phyloP scores from a whole-genome alignment of 176 grass and related monocot species.

The Zizania latifolia region DNA sequence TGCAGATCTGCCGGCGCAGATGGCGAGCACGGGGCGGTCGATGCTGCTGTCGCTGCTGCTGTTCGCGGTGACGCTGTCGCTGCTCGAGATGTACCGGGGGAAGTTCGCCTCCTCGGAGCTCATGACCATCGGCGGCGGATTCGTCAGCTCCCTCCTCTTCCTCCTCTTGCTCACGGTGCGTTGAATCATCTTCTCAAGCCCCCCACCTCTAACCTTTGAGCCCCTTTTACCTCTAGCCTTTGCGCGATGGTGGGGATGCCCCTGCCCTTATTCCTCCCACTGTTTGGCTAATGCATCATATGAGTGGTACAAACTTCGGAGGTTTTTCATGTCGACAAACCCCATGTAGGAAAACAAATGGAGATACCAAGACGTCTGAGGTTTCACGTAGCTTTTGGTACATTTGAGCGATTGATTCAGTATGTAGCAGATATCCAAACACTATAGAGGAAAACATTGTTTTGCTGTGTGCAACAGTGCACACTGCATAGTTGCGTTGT shows the following conservation, averaged over 20 bases:
- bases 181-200: not conserved
- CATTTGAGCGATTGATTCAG: not conserved
- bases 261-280: not conserved
- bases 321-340: not conserved
- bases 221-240: not conserved
- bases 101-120: conserved; percentile 88
- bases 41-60: conserved; percentile 78
- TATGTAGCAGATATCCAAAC: not conserved
- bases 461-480: not conserved
- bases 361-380: not conserved
- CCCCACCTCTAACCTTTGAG: not conserved
- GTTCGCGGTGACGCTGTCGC: conserved; percentile 82
- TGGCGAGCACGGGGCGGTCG: conserved; percentile 69
- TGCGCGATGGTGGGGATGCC: not conserved
- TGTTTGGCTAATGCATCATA: not conserved
- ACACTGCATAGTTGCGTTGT: not conserved
- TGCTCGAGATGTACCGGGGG: conserved; percentile 82
- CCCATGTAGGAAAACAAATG: not conserved
- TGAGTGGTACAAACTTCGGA: not conserved
- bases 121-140: conserved; percentile 88
- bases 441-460: not conserved
- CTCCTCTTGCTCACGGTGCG: conserved; percentile 76
- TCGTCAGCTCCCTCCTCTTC: conserved; percentile 88
- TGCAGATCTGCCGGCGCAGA: conserved; percentile 25
- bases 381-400: not conserved